A percentile compares a stretch with the other conserved stretches of the same genome.
These are phyloP conservation scores for Blastobotrys chiropterorum DNA, from an alignment of 805 yeast genomes.

Conservation along the genomic window DNA sequence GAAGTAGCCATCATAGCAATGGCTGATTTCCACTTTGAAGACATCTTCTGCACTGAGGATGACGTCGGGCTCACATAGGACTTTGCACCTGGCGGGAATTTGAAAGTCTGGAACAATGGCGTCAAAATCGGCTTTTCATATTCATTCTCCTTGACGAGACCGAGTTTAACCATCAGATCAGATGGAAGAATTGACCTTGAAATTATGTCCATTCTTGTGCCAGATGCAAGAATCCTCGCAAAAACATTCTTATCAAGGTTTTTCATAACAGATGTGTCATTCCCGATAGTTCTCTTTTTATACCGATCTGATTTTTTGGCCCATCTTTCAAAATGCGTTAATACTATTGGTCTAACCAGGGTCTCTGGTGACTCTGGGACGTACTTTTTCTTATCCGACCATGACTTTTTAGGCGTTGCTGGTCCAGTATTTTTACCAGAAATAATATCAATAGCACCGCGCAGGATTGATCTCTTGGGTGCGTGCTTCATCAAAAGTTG, in stretches of 20 bases:
- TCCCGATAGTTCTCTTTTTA: not conserved
- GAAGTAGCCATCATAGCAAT: not conserved
- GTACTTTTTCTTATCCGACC: slow-evolving; percentile 3
- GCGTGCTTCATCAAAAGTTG: not conserved
- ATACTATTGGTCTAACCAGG: slow-evolving; percentile 20
- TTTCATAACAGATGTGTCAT: not conserved
- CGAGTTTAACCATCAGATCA: slow-evolving; percentile 33
- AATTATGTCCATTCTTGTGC: slow-evolving; percentile 37
- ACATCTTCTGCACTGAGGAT: too few species aligned
- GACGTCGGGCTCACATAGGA: not conserved
- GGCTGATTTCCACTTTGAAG: not conserved
- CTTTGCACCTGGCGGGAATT: not conserved
- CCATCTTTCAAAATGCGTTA: slow-evolving; percentile 30
- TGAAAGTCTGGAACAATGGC: not conserved
- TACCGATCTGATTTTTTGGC: slow-evolving; percentile 10
- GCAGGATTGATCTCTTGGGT: not conserved
- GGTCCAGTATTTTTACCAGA: not conserved
- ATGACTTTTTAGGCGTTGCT: not conserved
- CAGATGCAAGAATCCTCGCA: slow-evolving; percentile 38
- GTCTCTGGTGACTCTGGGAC: slow-evolving; percentile 8
- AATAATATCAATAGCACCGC: not conserved
- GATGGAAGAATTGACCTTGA: slow-evolving; percentile 36
- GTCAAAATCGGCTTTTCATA: not conserved
- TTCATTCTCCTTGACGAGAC: slow-evolving; percentile 16
- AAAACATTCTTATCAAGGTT: slow-evolving; percentile 32